Evolutionary conservation across 2,329 filamentous ascomycete genomes (phyloP).

Genomic region (Didymella arachidicola): DNA sequence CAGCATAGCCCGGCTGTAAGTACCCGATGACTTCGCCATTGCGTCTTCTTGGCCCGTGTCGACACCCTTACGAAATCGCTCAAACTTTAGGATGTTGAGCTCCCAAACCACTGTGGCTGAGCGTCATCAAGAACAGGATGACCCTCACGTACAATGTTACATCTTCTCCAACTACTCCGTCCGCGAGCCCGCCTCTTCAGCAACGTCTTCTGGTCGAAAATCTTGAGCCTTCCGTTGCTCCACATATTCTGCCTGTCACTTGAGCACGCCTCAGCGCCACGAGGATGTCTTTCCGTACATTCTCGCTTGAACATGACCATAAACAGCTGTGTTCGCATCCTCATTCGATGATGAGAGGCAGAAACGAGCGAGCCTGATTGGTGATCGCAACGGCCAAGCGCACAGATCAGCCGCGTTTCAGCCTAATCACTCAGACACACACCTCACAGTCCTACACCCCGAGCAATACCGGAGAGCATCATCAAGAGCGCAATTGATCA

Average conservation of each 20-base stretch:
- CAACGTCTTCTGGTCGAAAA: not conserved
- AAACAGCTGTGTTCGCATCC: not conserved
- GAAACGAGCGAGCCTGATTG: conserved; percentile 1
- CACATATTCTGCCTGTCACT: not conserved
- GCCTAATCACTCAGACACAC: conserved; percentile 35
- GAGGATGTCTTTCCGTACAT: not conserved
- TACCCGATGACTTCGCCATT: not conserved
- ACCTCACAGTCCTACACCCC: conserved; percentile 20
- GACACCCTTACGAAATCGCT: not conserved
- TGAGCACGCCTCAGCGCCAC: conserved; percentile 1
- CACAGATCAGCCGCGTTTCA: conserved; percentile 29
- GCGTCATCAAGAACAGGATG: not conserved
- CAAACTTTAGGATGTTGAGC: not conserved
- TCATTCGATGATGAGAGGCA: not conserved
- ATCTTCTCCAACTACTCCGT: not conserved
- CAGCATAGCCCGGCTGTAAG: not conserved
- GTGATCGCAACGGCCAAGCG: conserved; percentile 2
- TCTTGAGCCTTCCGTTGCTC: not conserved
- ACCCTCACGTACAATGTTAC: not conserved
- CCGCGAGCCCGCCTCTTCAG: not conserved
- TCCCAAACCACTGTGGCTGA: not conserved
- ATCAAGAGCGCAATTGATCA: conserved; percentile 5
- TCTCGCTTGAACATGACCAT: not conserved
- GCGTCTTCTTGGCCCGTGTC: not conserved
- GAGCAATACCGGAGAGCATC: conserved; percentile 20